A percentile compares a stretch with the other conserved stretches of the same genome.
phyloP scores from a whole-genome alignment of 345 rosid genomes.

The Bretschneidera sinensis region DNA sequence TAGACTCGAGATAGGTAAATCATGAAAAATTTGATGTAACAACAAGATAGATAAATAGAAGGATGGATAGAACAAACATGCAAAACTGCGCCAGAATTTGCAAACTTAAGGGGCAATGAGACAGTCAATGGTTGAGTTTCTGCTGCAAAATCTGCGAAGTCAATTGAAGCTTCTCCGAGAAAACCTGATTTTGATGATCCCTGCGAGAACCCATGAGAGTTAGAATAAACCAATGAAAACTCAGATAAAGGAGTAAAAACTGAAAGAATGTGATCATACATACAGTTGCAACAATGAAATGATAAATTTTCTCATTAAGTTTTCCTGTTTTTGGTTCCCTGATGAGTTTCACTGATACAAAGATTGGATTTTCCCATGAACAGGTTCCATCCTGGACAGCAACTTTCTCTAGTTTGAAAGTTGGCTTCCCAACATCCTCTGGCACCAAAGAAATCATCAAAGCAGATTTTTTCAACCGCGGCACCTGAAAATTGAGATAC shows the following conservation, averaged over 20 bases:
- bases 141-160: conserved; percentile 76
- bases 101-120: conserved; percentile 84
- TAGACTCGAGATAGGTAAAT: neutral
- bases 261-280: conserved; percentile 8
- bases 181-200: conserved; percentile 77
- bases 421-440: conserved; percentile 85
- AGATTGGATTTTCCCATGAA: conserved; percentile 82
- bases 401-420: conserved; percentile 68
- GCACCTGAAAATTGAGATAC: conserved; percentile 56
- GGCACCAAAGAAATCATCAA: conserved; percentile 84
- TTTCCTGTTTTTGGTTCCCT: conserved; percentile 68
- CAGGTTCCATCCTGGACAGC: conserved; percentile 68
- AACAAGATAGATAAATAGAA: neutral
- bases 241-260: conserved; percentile 2
- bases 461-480: conserved; percentile 71
- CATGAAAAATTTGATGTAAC: too few relatives aligned
- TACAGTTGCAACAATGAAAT: conserved; percentile 78
- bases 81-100: conserved; percentile 81
- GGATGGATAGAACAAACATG: conserved; percentile 56
- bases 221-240: conserved; percentile 1
- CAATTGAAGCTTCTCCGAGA: conserved; percentile 91
- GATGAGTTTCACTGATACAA: conserved; percentile 62
- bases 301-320: conserved; percentile 75
- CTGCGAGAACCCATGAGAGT: conserved; percentile 34
- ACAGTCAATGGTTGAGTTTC: conserved; percentile 60